Evolutionary conservation across 331 rosid species (phyloP).

Genomic region (Rhamnella rubrinervis): DNA sequence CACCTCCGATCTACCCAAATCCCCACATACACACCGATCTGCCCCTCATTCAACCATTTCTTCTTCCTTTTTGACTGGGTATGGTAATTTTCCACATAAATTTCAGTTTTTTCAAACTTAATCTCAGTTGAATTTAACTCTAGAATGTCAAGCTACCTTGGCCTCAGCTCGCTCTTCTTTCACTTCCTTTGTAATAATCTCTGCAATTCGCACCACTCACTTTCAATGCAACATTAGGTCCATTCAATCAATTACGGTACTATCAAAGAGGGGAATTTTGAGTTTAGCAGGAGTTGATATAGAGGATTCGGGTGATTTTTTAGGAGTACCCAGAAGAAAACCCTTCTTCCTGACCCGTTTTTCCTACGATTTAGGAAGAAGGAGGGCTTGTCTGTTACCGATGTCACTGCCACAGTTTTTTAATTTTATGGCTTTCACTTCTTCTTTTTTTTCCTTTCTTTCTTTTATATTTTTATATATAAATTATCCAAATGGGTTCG

Average conservation of each 20-base stretch:
- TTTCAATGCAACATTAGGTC: conserved; percentile 31
- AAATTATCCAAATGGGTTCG: neutral
- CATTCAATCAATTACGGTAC: conserved; percentile 43
- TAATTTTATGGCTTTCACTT: no score
- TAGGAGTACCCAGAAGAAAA: conserved; percentile 39
- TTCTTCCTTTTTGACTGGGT: no score
- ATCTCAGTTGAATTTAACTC: no score
- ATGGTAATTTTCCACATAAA: no score
- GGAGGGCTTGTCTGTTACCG: conserved; percentile 63
- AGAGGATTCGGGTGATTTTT: conserved; percentile 48
- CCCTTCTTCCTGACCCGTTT: conserved; percentile 31
- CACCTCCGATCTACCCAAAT: no score
- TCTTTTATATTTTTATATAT: neutral
- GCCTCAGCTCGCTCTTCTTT: conserved; percentile 40
- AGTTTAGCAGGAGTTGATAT: conserved; percentile 37
- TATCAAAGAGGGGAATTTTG: conserved; percentile 47
- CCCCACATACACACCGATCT: no score
- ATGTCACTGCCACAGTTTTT: conserved; percentile 61
- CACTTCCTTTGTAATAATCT: conserved; percentile 24
- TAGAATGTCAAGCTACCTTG: conserved; percentile 71
- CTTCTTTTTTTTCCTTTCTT: neutral
- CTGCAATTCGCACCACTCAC: conserved; percentile 21
- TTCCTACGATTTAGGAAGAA: conserved; percentile 52
- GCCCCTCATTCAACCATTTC: no score
- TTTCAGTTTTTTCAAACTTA: no score